Base-by-base conservation (phyloP, 176 grass and related monocot genomes). In the barley (Hordeum vulgare) region DNA sequence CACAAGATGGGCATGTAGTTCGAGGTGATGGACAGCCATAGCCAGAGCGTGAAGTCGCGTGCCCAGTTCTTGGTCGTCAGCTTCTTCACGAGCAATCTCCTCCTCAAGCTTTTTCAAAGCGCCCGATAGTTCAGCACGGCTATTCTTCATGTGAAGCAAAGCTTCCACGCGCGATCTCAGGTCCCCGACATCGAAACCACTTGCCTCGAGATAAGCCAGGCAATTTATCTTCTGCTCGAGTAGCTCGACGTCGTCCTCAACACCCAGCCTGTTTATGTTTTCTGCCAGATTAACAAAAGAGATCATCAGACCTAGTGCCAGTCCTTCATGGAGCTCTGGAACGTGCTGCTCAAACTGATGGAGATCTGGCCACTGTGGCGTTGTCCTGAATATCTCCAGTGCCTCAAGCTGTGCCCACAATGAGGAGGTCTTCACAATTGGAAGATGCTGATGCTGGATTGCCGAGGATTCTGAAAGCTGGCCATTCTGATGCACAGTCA, bases 291-390 rank as follows among this genome's bases (percentile, higher is more conserved):
- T 74, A 65, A 82, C 85, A 13, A 91, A 97, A 45, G 82, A 86
- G 37, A 90, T 7, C 89, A 97, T 97, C 63, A 91, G 45, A 73
- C 94, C 94, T 61, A 93, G 70, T 18, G 91, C 81, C 85, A 70
- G 88, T 39, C 86, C 91, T 90, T 97, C 94, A 31, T 81, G 73
- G 26, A 93, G 64, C 58, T 82, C 77, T 23, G 81, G 68, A 69
- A 62, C 56, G 28, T 90, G 71, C 64, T 79, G 59, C 76, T 79
- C 39, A 26, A 87, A 78, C 28, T 69, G 66, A 47, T 33, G 14
- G 63, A 93, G 90, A 71, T 83, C 61, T 58, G 91, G 91, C 29
- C 37, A 58, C 40, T 93, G 87, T 0, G 81, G 81, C 31, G 82
- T 44, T 31, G 31, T 60, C 35, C 25, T 67, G 77, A 93, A 90